Evolutionary conservation across 306 rosid genomes (phyloP), one percentile per base, ranked within the genome.

Genomic region (Cyclanthera cordifolia): DNA sequence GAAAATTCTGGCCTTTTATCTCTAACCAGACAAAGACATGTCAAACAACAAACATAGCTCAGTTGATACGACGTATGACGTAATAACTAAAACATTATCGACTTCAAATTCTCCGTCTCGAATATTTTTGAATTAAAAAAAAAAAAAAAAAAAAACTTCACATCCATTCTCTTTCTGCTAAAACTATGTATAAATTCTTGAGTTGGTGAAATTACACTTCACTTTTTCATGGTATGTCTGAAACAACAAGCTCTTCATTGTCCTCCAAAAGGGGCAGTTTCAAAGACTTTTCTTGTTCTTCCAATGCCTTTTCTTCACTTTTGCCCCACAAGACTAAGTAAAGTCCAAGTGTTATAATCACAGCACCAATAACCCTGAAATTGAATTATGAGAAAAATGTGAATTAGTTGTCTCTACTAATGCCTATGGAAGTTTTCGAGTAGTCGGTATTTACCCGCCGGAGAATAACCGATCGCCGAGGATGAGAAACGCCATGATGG

Each of bases 251-350:
- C 24, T 39, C 69, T 61, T 39, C 71, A 72, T 58, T 80, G 41
- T 70, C 74, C 37, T 59, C 73, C 59, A 87, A 61, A 78, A 87
- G 78, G 0, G 86, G 87, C 60, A 77, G 73, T 75, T 75, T 79
- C 47, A 87, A 53, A 28, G 71, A 71, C n/a, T 80, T 73, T 8
- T 58, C 73, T 13, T 73, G 49, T 69, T 54, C 73, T 19, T 30
- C 69, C 74, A 16, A 50, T 37, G 60, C 72, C 4, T 65, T 82
- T 69, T 82, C 85, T 6, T 78, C 55, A 72, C 74, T 75, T 75
- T 87, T 87, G 0, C 89, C 93, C 89, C 89, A 87, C 20, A 87
- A 72, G 55, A 87, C 93, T 34, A 58, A 78, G 80, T 84, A 87
- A 20, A 87, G 82, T 39, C 93, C 93, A 71, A 84, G 15, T 61